These are phyloP conservation scores for Monosporozyma yasuniensis DNA, from an alignment of 805 yeast species.

Conservation along the genomic window DNA sequence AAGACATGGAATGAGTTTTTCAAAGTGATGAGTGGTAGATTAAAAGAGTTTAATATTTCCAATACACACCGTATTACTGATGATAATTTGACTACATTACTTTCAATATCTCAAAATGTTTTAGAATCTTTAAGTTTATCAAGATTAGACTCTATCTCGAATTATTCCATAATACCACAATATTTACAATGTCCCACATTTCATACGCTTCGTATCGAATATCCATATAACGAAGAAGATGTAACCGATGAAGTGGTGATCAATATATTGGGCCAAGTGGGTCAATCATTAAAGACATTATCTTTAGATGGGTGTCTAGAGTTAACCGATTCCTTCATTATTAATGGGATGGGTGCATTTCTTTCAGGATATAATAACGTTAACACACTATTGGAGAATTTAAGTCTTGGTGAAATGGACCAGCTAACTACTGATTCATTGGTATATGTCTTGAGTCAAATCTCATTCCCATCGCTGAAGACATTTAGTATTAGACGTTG, in stretches of 20 bases:
- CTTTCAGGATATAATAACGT: constrained; percentile 32
- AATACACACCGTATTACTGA: constrained; percentile 80
- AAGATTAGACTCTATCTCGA: constrained; percentile 62
- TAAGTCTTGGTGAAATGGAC: constrained; percentile 53
- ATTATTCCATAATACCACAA: constrained; percentile 59
- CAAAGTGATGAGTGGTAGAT: constrained; percentile 42
- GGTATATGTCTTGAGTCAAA: constrained; percentile 41
- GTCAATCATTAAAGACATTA: constrained; percentile 49
- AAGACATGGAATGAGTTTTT: constrained; percentile 72
- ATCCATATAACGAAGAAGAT: constrained; percentile 57
- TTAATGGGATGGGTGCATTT: constrained; percentile 51
- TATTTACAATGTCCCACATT: constrained; percentile 39
- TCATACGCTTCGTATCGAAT: constrained; percentile 53
- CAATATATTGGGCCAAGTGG: constrained; percentile 51
- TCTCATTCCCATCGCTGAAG: constrained; percentile 47
- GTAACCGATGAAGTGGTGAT: constrained; percentile 60
- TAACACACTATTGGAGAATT: constrained; percentile 34
- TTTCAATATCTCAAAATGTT: constrained; percentile 50
- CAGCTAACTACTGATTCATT: constrained; percentile 65
- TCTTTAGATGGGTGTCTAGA: constrained; percentile 65
- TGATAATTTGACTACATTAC: constrained; percentile 51
- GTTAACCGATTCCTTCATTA: constrained; percentile 54
- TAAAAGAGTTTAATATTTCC: constrained; percentile 52
- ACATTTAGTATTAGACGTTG: constrained; percentile 59
- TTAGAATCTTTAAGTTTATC: constrained; percentile 53